Base-by-base conservation (phyloP, 768 basidiomycete genomes). In the Pulveroboletus sp. region DNA sequence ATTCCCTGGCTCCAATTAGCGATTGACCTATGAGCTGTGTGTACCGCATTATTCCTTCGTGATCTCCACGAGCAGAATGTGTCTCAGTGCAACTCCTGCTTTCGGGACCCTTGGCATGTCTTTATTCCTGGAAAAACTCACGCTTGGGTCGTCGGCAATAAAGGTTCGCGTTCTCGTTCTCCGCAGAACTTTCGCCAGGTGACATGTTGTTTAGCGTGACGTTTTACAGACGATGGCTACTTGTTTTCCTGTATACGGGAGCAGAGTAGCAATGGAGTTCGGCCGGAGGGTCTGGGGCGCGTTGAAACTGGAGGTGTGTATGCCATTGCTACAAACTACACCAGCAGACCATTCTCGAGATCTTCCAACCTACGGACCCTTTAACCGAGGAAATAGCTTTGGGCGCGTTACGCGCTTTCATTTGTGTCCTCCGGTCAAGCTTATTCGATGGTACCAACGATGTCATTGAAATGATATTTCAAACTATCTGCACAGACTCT, bases 51-150 rank as follows among this genome's bases (percentile, higher is more conserved):
- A 10, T 19, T 13, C 10, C 10, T 19, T 19, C 22, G 22, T 27
- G 24, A 10, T 16, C 12, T 29, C 38, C 38, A n/a, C 13, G 43
- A 43, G 36, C 43, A 44, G 61, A 88, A 88, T 43, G 64, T 94
- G 91, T 64, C 71, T 99, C 43, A 77, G 75, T 50, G 87, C 92
- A 0, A 87, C 88, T 0, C 85, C 92, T 6, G 70, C 75, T 23
- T 95, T 98, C 60, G 94, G 93, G 0, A 78, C 79, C 5, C 73
- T 92, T 52, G 93, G 93, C 1, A 79, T 94, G 29, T 86, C 91
- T 6, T 74, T 97, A 2, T 93, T 96, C 64, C 65, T 96, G 37
- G 96, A 99, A 60, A 99, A 98, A 68, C 77, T 98, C 34, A 77
- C 83, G 2, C 86, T 89, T 3, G 87, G 88, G 5, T 85, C 87